Base-by-base conservation (phyloP, 2,329 filamentous ascomycete species). In the Trichoderma sp. region DNA sequence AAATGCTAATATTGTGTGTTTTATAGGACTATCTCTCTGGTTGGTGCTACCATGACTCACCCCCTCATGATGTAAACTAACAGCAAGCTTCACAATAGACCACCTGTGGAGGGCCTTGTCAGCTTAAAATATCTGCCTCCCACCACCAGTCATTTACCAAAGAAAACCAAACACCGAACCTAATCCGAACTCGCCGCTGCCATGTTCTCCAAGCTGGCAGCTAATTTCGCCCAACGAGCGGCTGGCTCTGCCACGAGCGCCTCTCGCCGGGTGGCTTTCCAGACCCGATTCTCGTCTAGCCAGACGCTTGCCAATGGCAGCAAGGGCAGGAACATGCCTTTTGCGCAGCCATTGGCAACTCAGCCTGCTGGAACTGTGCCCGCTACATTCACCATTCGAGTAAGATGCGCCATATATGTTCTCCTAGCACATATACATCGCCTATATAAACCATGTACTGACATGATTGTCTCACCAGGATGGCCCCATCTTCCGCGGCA, bases 401-500 rank as follows among this genome's bases (percentile, higher is more conserved):
- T 95, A 88, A 74, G 91, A 86, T 31, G 62, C 50, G 14, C 75
- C 38, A 60, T 33, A 60, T 66, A 21, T 11, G 24, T 11, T 18
- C 21, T 41, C 38, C 6, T 5, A 14, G 3, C 33, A 53, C 60
- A 41, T 62, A 63, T 65, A 60, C 71, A n/a, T 33, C 29, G 31
- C 50, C 71, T 68, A 12, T 8, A 38, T 62, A 16, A 27, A 31
- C 9, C 59, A 27, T 24, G 41, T 35, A 14, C 75, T 76, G 18
- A 76, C 29, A 56, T 16, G n/a, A 33, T 38, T 77, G 76, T 41
- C 45, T 21, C 41, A 27, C 41, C 82, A 95, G 92, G 95, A 98
- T 87, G 97, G 97, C 77, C 97, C 97, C 62, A 93, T 98, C 83
- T 98, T 98, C 88, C 94, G 95, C 81, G 97, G 97, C 83, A 98